Evolutionary conservation across 1,139 yeast species (phyloP).

Genomic region (Chernovozyma aurita): DNA sequence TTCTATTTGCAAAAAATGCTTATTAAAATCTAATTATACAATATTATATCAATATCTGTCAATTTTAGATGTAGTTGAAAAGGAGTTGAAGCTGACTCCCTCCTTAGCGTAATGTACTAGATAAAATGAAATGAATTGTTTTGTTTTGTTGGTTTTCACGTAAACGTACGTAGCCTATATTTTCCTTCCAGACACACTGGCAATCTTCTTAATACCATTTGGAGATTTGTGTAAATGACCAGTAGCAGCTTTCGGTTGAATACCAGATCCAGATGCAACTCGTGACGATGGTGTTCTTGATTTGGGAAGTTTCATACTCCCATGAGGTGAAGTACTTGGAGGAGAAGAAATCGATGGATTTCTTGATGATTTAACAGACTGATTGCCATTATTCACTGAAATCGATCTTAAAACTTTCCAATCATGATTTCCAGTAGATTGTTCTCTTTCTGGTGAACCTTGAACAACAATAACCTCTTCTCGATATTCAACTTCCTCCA

Average conservation of each 20-base stretch:
- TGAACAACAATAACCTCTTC: conserved; percentile 7
- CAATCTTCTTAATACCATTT: conserved; percentile 4
- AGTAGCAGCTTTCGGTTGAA: conserved; percentile 12
- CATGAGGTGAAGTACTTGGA: conserved; percentile 21
- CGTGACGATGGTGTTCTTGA: conserved; percentile 25
- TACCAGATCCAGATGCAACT: conserved; percentile 21
- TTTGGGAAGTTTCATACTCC: conserved; percentile 27
- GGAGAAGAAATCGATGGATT: conserved; percentile 46
- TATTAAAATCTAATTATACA: no score
- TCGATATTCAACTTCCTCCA: conserved; percentile 2
- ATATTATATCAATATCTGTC: no score
- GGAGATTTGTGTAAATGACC: conserved; percentile 6
- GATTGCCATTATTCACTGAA: conserved; percentile 32
- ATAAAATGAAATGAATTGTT: no score
- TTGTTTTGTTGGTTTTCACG: no score
- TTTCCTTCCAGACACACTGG: conserved; percentile 3
- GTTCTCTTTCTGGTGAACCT: conserved; percentile 22
- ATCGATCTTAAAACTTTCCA: conserved; percentile 43
- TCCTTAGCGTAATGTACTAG: no score
- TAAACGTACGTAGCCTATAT: no score
- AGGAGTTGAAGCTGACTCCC: no score
- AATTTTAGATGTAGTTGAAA: no score
- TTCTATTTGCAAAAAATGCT: no score
- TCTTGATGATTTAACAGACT: conserved; percentile 43
- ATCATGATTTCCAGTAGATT: conserved; percentile 18